Percentiles rank a stretch among this genome's conserved stretches.
These are phyloP conservation scores for Lactarius sp. DNA, from an alignment of 768 basidiomycete genomes.

Conservation along the genomic window DNA sequence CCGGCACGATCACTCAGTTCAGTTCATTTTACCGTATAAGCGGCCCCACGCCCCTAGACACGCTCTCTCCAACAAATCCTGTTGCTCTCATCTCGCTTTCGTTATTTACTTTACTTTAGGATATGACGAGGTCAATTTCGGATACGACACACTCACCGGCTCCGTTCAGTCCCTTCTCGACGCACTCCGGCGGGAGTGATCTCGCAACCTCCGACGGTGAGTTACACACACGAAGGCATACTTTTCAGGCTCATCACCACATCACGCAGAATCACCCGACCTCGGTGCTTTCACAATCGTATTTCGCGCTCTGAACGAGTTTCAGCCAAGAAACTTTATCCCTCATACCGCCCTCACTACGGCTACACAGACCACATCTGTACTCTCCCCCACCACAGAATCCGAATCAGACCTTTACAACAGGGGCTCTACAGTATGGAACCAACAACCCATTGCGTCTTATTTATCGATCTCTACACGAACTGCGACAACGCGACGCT, in stretches of 20 bases:
- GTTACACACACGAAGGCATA: conserved; percentile 10
- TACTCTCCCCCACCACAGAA: conserved; percentile 30
- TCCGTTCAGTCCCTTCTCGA: conserved; percentile 39
- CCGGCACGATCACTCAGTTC: too few relatives aligned
- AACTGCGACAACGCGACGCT: conserved; percentile 20
- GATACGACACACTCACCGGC: conserved; percentile 36
- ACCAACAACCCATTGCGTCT: conserved; percentile 50
- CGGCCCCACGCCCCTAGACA: not conserved
- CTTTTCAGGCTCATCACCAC: not conserved
- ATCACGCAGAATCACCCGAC: conserved; percentile 56
- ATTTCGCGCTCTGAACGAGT: conserved; percentile 57
- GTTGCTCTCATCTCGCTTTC: not conserved
- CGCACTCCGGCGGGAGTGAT: conserved; percentile 30
- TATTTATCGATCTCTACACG: conserved; percentile 44
- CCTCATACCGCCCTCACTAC: conserved; percentile 25
- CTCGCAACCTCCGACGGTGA: conserved; percentile 38
- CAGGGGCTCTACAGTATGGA: conserved; percentile 60
- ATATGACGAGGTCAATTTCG: conserved; percentile 34
- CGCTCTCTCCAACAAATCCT: conserved; percentile 6
- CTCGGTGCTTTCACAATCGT: conserved; percentile 68
- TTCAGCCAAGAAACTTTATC: conserved; percentile 41
- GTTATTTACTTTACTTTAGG: conserved; percentile 9
- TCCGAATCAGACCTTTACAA: conserved; percentile 40
- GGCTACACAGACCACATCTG: conserved; percentile 29
- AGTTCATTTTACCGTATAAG: not conserved